phyloP scores from a whole-genome alignment of 768 basidiomycete species.

The Tulasnella sp. region DNA sequence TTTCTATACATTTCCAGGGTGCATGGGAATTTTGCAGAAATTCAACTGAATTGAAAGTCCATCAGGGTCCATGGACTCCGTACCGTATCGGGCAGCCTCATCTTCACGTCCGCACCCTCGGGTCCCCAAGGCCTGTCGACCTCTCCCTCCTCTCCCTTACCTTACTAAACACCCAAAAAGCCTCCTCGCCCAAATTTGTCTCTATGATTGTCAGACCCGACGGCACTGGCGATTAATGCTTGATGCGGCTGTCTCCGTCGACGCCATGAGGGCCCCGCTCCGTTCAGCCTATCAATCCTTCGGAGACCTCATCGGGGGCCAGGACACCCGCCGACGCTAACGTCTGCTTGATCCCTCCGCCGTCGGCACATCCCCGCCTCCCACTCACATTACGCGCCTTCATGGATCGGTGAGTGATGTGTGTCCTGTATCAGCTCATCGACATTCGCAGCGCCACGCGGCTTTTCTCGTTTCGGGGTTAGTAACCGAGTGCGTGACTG shows the following conservation, averaged over 20 bases:
- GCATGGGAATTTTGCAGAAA: not conserved
- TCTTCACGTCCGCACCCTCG: not conserved
- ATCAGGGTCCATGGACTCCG: not conserved
- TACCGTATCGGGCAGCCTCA: constrained; percentile 8
- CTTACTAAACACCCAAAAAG: not conserved
- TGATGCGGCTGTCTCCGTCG: not conserved
- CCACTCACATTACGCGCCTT: not conserved
- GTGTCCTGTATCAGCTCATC: not conserved
- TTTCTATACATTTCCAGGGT: not conserved
- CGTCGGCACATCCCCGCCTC: not conserved
- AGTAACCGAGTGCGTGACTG: not conserved
- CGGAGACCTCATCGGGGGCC: not conserved
- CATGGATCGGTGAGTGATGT: not conserved
- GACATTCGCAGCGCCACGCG: not conserved
- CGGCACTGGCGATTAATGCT: not conserved
- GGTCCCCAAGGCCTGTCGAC: not conserved
- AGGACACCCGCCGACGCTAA: not conserved
- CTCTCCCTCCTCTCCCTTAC: not conserved
- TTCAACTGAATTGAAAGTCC: constrained; percentile 9
- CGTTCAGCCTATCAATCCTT: not conserved
- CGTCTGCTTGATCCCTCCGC: not conserved
- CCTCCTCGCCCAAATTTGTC: not conserved
- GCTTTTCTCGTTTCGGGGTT: not conserved
- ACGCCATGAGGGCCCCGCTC: not conserved
- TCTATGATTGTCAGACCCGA: not conserved